A percentile compares a stretch with the other conserved stretches of the same genome.
Evolutionary conservation across 768 basidiomycete genomes (phyloP).

Genomic region (Fomitopsis serialis): DNA sequence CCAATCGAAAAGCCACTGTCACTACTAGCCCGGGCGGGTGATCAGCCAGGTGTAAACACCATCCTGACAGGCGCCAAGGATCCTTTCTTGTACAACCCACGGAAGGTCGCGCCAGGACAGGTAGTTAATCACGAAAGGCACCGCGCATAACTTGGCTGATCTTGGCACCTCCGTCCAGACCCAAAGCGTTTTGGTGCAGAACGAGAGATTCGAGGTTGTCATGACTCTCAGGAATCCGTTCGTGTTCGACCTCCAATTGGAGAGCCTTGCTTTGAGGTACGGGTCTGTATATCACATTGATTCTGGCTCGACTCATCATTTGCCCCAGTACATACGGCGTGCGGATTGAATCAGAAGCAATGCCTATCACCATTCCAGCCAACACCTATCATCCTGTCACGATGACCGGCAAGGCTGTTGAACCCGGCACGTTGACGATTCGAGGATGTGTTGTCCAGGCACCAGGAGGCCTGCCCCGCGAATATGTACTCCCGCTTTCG

Average conservation of each 20-base stretch:
- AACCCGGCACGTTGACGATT: slow-evolving; percentile 62
- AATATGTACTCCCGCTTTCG: slow-evolving; percentile 71
- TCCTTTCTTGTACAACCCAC: slow-evolving; percentile 91
- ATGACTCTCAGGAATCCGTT: slow-evolving; percentile 89
- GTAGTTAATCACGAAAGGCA: slow-evolving; percentile 30
- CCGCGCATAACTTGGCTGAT: background rate
- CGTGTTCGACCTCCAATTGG: slow-evolving; percentile 86
- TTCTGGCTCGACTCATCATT: slow-evolving; percentile 3
- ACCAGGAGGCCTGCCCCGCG: slow-evolving; percentile 61
- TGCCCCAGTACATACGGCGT: slow-evolving; percentile 73
- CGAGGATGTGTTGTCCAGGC: slow-evolving; percentile 79
- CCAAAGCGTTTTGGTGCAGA: slow-evolving; percentile 69
- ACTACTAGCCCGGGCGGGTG: slow-evolving; percentile 36
- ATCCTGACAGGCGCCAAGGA: slow-evolving; percentile 59
- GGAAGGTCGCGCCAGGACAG: slow-evolving; percentile 53
- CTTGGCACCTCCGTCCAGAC: background rate
- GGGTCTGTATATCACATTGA: slow-evolving; percentile 6
- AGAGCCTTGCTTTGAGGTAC: slow-evolving; percentile 77
- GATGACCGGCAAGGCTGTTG: slow-evolving; percentile 59
- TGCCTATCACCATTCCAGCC: slow-evolving; percentile 66
- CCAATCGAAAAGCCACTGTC: slow-evolving; percentile 71
- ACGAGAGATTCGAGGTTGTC: slow-evolving; percentile 77
- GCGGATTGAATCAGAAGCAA: slow-evolving; percentile 58
- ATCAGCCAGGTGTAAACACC: slow-evolving; percentile 32
- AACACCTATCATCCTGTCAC: slow-evolving; percentile 69